Base-by-base conservation (phyloP, 306 rosid species). In the Styphnolobium japonicum region DNA sequence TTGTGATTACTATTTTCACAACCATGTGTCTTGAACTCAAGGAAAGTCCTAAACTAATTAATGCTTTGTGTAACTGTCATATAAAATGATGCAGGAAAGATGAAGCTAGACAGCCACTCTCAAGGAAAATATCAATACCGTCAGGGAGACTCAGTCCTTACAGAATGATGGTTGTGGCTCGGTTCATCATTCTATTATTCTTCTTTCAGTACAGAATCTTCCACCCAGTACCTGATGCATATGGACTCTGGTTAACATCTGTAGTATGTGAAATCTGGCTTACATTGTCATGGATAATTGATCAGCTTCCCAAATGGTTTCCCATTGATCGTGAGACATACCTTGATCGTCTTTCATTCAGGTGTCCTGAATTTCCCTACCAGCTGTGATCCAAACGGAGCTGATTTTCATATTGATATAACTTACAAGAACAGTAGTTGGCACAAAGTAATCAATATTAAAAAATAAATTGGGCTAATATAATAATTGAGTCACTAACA, bases 281-380 rank as follows among this genome's bases (percentile, higher is more conserved):
- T 73, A 92, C 96, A 40, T 25, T 91, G 39, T 95, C 99, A 63
- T 95, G 99, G 99, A 80, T 95, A 18, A 85, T 93, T 77, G 99
- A 95, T 89, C 99, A 95, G 86, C 67, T 95, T 75, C 98, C 99
- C 7, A 95, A 91, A 88, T 95, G 99, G 99, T 93, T 85, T 73
- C 99, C 99, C 55, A 95, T 93, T 39, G 95, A 91, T 70, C 97
- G 99, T 0, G 96, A 95, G 85, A 93, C 99, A 43, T 95, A 95
- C 75, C 94, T 95, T 12, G 99, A 93, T 57, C 94, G 99, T 25
- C 99, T 95, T 77, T 93, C 98, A 14, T 46, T 91, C 84, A 93
- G 99, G 99, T 94, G 12, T 43, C 21, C 6, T 65, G 29, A 19
- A 52, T 40, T 82, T 34, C 29, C 55, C 57, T 25, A 27, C 15